Base-by-base conservation (phyloP, 1,284 basidiomycete species). In the Ustilago vetiveriae region DNA sequence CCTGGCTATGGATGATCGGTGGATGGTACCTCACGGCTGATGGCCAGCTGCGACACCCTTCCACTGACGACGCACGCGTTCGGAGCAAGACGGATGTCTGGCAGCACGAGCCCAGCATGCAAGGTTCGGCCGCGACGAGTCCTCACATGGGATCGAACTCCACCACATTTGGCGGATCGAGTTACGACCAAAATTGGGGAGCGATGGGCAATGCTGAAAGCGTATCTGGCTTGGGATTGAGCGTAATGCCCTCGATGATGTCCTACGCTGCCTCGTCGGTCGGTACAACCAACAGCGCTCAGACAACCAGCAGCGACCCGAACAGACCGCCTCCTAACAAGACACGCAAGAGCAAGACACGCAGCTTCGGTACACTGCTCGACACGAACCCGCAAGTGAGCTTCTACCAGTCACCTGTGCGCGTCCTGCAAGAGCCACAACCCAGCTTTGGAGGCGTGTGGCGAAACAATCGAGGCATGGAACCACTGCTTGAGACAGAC, bases 1-100 rank as follows among this genome's bases (percentile, higher is more conserved):
- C 75, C 16, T 78, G 75, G 75, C 57, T 78, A 17, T 78, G 75
- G 75, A 68, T 78, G 38, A 64, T 78, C 19, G 75, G 75, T 8
- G 75, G 75, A 17, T 78, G 75, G 75, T 70, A 56, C 23, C 49
- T 76, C 8, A 53, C 53, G 10, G 29, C 52, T 0, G 59, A 75
- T 39, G 74, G 72, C 7, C 52, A 58, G 39, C 43, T 55, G 13
- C 39, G 52, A 32, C 50, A 60, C 38, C 53, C 57, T 17, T 55
- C 56, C 14, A 39, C 53, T 3, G 47, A 58, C 36, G 51, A 44
- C 47, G 40, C 46, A 16, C 38, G 54, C 11, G 38, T 45, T 8
- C 40, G 58, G 10, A 40, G 30, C 29, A 60, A 57, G 22, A 49
- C 67, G 7, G 70, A 73, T 29, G 53, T 71, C 23, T 75, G 69